A percentile compares a stretch with the other conserved stretches of the same genome.
Conservation (phyloP, 805 yeast species). For the Myxozyma vanderwaltii region DNA sequence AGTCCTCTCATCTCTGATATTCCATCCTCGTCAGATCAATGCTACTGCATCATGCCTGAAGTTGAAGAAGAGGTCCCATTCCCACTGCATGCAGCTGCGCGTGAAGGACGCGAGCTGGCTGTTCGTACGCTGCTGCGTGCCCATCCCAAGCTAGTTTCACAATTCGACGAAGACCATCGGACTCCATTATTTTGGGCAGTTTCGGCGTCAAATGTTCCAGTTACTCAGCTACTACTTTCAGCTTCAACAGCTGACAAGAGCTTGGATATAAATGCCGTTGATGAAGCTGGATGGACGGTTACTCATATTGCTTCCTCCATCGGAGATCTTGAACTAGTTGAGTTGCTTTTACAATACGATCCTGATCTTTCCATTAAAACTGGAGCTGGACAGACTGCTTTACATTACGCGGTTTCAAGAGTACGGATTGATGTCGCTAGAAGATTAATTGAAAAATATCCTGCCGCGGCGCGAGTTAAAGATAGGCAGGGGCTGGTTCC, state of each 20-base stretch:
- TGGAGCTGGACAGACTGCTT: conserved; percentile 67
- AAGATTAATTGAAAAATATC: conserved; percentile 53
- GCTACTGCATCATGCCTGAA: not conserved
- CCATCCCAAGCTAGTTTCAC: conserved; percentile 52
- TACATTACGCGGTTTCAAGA: conserved; percentile 78
- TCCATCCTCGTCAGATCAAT: too few species aligned
- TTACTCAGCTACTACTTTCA: conserved; percentile 49
- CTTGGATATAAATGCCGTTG: conserved; percentile 59
- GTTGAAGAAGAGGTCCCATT: conserved; percentile 8
- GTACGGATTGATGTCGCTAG: conserved; percentile 57
- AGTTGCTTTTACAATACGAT: conserved; percentile 51
- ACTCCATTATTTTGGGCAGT: conserved; percentile 90
- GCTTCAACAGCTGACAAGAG: conserved; percentile 31
- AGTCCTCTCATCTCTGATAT: too few species aligned
- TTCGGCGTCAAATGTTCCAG: conserved; percentile 57
- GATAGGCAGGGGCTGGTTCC: conserved; percentile 70
- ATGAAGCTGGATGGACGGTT: conserved; percentile 82
- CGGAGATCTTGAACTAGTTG: conserved; percentile 61
- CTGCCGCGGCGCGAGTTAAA: conserved; percentile 64
- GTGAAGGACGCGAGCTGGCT: conserved; percentile 56
- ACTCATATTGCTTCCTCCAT: conserved; percentile 78
- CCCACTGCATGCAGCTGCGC: conserved; percentile 60
- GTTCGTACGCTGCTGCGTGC: conserved; percentile 55
- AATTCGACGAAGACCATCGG: conserved; percentile 71
- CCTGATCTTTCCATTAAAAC: conserved; percentile 68